Percentiles rank a stretch among this genome's conserved stretches.
These are phyloP conservation scores for Calonectria ilicicola DNA, from an alignment of 2,329 filamentous ascomycete genomes.

Conservation along the genomic window DNA sequence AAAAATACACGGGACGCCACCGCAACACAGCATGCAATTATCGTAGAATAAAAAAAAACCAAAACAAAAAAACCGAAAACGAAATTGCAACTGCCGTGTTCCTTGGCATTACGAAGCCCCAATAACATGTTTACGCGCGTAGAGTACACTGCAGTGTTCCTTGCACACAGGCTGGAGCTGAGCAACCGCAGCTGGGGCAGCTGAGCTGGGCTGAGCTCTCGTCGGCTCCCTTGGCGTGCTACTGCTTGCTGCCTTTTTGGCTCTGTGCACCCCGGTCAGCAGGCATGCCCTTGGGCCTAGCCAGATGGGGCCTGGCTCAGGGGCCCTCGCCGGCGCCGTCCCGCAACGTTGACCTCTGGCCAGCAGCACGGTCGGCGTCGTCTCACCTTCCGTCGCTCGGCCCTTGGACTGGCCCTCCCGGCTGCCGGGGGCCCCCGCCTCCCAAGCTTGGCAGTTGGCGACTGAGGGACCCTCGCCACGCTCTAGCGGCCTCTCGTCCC, in stretches of 20 bases:
- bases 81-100: neutral
- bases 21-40: neutral
- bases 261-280: neutral
- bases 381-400: constrained; percentile 4
- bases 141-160: neutral
- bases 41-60: neutral
- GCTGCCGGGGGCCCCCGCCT: neutral
- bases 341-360: neutral
- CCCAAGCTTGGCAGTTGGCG: neutral
- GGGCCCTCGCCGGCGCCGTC: neutral
- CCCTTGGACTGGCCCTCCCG: neutral
- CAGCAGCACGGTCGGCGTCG: neutral
- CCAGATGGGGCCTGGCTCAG: neutral
- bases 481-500: neutral
- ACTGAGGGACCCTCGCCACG: neutral
- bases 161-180: neutral
- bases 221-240: neutral
- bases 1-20: neutral
- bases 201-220: neutral
- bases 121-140: too few species aligned
- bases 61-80: too few species aligned
- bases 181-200: neutral
- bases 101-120: neutral
- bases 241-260: neutral
- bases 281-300: neutral